Evolutionary conservation across 768 basidiomycete genomes (phyloP).

Genomic region (Tulasnella sp.): DNA sequence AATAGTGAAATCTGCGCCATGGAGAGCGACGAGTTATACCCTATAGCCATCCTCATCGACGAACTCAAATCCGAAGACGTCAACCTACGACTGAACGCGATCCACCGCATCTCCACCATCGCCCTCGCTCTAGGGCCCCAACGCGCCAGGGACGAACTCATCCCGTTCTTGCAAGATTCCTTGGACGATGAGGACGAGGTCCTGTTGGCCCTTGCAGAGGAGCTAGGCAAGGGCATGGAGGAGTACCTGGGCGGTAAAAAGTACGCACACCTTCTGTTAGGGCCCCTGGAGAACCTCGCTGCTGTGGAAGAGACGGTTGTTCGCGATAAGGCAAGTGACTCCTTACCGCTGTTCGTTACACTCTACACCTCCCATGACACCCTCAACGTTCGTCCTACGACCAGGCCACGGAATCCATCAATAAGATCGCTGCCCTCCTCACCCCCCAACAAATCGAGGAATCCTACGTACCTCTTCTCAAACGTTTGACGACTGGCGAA

Average conservation of each 20-base stretch:
- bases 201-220: slow-evolving; percentile 86
- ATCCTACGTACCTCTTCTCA: slow-evolving; percentile 81
- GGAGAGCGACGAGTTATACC: slow-evolving; percentile 50
- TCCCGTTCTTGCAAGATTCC: slow-evolving; percentile 97
- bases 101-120: slow-evolving; percentile 95
- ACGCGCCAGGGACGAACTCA: slow-evolving; percentile 87
- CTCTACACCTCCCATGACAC: background rate
- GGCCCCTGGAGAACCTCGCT: slow-evolving; percentile 88
- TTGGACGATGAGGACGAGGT: slow-evolving; percentile 99
- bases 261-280: slow-evolving; percentile 75
- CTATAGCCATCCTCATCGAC: slow-evolving; percentile 95
- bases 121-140: slow-evolving; percentile 91
- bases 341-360: background rate
- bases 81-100: slow-evolving; percentile 86
- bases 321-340: slow-evolving; percentile 70
- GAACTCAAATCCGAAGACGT: slow-evolving; percentile 97
- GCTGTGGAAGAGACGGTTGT: slow-evolving; percentile 97
- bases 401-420: slow-evolving; percentile 91
- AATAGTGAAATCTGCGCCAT: too few relatives aligned
- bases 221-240: slow-evolving; percentile 81
- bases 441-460: slow-evolving; percentile 73
- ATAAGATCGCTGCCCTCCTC: slow-evolving; percentile 70
- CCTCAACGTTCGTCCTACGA: slow-evolving; percentile 3
- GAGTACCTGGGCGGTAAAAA: slow-evolving; percentile 89
- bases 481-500: slow-evolving; percentile 80